Evolutionary conservation across 2,329 filamentous ascomycete genomes (phyloP).

Genomic region (Myriangium duriaei): DNA sequence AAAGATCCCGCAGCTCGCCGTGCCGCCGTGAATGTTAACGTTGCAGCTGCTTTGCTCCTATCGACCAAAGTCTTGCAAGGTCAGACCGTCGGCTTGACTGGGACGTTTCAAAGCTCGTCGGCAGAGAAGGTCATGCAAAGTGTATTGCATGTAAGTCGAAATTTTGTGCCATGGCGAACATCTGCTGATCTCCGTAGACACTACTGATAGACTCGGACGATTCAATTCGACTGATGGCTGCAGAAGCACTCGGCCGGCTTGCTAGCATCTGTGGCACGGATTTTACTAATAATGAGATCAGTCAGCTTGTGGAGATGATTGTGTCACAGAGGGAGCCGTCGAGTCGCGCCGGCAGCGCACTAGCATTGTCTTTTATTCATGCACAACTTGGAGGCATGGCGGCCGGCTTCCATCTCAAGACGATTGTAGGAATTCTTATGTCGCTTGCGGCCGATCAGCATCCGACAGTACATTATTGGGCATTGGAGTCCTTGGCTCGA

Average conservation of each 20-base stretch:
- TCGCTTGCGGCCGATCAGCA: conserved; percentile 92
- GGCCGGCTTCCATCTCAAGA: conserved; percentile 89
- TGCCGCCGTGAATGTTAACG: conserved; percentile 81
- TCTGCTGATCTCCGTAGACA: conserved; percentile 27
- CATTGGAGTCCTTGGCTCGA: conserved; percentile 71
- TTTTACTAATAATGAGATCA: conserved; percentile 83
- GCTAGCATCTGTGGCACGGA: conserved; percentile 75
- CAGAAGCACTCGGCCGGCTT: conserved; percentile 71
- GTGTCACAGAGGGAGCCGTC: conserved; percentile 88
- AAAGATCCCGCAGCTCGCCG: conserved; percentile 71
- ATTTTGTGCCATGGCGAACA: too few relatives aligned
- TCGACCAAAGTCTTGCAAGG: conserved; percentile 74
- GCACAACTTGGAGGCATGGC: conserved; percentile 96
- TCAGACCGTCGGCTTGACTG: conserved; percentile 59
- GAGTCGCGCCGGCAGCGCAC: conserved; percentile 84
- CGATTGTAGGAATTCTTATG: conserved; percentile 95
- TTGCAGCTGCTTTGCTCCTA: conserved; percentile 67
- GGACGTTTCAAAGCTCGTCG: conserved; percentile 50
- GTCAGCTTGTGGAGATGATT: conserved; percentile 84
- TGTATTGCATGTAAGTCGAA: conserved; percentile 59
- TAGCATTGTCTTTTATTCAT: conserved; percentile 86
- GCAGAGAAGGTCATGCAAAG: conserved; percentile 61
- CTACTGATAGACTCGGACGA: conserved; percentile 77
- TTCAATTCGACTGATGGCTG: conserved; percentile 73
- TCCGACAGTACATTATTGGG: conserved; percentile 92